Base-by-base conservation (phyloP, 2,329 filamentous ascomycete genomes). In the Ambrosiella beaveri region DNA sequence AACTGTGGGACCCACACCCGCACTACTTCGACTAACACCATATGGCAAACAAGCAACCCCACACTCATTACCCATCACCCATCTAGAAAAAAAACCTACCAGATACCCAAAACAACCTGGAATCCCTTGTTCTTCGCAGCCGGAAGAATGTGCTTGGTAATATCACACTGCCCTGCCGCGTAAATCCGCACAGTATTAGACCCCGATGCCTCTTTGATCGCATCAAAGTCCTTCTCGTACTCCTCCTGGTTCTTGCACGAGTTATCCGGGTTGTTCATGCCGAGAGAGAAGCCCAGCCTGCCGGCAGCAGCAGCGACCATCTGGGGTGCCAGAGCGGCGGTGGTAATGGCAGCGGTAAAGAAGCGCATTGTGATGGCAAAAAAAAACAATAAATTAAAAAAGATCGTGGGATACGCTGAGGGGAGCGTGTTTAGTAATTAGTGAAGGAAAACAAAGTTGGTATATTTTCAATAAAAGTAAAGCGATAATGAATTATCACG, bases 41-140 rank as follows among this genome's bases (percentile, higher is more conserved):
- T 13, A 13, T 19, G 27, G 4, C 19, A 51, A 15, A 13, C 27
- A 35, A 15, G 35, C 3, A 5, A 19, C n/a, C 27, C 9, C 13
- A 11, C 35, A 13, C 15, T n/a, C 44, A 40, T 39, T 37, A 12
- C n/a, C 3, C 50, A 38, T 8, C 35, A 38, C 9, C 19, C 13
- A 15, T 15, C 45, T 19, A 12, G 4, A 45, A 57, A 35, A 45
- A 38, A 27, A 39, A 64, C 73, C 63, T 70, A 81, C 83, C 83
- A 87, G 65, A 86, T 78, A 61, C 82, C 84, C 45, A 86, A 70
- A n/a, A 86, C 72, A 62, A 86, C 81, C 70, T 84, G 72, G 70
- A 85, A 82, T 15, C 74, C 76, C 68, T 81, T 80, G 51, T 68
- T 67, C 71, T 82, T 80, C 1, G 84, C 83, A 40, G 82, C 82